Evolutionary conservation across 371 early-diverging fungal genomes (phyloP).

Genomic region (Sporodiniella umbellata): DNA sequence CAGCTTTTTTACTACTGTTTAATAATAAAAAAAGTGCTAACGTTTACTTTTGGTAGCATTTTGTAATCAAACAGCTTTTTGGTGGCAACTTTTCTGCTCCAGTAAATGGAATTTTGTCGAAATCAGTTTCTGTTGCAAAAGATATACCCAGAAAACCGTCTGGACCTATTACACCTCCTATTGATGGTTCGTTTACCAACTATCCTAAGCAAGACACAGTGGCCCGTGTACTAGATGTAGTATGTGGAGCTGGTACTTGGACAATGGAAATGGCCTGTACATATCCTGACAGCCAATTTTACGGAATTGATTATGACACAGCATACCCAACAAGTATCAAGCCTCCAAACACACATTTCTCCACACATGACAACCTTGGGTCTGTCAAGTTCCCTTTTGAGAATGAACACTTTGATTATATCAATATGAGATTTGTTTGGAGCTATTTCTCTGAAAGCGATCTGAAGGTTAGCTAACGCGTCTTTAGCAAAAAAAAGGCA

Average conservation of each 20-base stretch:
- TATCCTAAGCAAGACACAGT: not conserved
- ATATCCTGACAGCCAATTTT: constrained; percentile 49
- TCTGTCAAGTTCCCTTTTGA: constrained; percentile 47
- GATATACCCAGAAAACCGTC: constrained; percentile 19
- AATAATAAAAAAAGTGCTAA: no score
- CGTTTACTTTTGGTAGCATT: constrained; percentile 33
- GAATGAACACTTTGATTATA: constrained; percentile 52
- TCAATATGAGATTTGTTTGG: constrained; percentile 48
- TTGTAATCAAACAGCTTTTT: constrained; percentile 34
- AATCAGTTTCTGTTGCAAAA: constrained; percentile 16
- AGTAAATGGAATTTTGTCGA: constrained; percentile 13
- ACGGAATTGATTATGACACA: constrained; percentile 46
- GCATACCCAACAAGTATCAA: constrained; percentile 51
- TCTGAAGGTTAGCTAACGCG: constrained; percentile 34
- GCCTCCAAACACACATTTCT: constrained; percentile 48
- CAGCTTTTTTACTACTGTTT: not conserved
- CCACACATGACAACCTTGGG: constrained; percentile 39
- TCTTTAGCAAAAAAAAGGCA: no score
- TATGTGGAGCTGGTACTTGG: constrained; percentile 48
- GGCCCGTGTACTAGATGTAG: constrained; percentile 36
- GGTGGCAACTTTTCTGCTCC: constrained; percentile 40
- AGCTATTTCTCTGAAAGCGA: constrained; percentile 33
- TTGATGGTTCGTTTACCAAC: not conserved
- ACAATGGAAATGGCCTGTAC: constrained; percentile 54
- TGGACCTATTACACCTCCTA: constrained; percentile 7